Conservation (phyloP, 1,284 basidiomycete genomes). For the Pseudozyma pruni region DNA sequence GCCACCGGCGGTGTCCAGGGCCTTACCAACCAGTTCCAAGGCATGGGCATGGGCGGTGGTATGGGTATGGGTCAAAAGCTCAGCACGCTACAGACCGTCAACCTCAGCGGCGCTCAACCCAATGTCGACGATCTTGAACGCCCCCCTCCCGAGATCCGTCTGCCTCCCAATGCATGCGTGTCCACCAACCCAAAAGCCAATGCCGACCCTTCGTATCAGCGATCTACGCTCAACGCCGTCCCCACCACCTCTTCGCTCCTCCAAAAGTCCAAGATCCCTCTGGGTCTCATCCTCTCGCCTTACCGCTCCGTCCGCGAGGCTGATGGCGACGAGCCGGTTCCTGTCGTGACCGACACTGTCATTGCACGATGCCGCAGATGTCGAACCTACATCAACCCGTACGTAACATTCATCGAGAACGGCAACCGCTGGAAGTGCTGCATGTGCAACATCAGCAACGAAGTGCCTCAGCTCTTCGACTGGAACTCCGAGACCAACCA, state of each 20-base stretch:
- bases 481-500: conserved; percentile 95
- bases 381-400: conserved; percentile 98
- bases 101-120: conserved; percentile 68
- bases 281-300: conserved; percentile 89
- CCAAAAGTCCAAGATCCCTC: conserved; percentile 90
- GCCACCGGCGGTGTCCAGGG: conserved; percentile 72
- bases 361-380: conserved; percentile 97
- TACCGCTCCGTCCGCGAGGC: conserved; percentile 79
- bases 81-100: conserved; percentile 58
- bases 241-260: conserved; percentile 92
- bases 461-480: conserved; percentile 97
- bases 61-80: conserved; percentile 57
- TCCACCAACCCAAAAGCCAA: conserved; percentile 83
- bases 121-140: conserved; percentile 84
- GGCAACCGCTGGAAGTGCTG: conserved; percentile 99
- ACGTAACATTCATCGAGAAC: conserved; percentile 97
- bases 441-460: conserved; percentile 98
- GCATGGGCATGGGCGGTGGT: conserved; percentile 78
- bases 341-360: conserved; percentile 89
- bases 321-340: conserved; percentile 77
- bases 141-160: conserved; percentile 86
- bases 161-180: conserved; percentile 84
- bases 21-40: conserved; percentile 83
- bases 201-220: conserved; percentile 90
- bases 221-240: conserved; percentile 89